Base-by-base conservation (phyloP, 768 basidiomycete species). In the Tylopilus sp. region DNA sequence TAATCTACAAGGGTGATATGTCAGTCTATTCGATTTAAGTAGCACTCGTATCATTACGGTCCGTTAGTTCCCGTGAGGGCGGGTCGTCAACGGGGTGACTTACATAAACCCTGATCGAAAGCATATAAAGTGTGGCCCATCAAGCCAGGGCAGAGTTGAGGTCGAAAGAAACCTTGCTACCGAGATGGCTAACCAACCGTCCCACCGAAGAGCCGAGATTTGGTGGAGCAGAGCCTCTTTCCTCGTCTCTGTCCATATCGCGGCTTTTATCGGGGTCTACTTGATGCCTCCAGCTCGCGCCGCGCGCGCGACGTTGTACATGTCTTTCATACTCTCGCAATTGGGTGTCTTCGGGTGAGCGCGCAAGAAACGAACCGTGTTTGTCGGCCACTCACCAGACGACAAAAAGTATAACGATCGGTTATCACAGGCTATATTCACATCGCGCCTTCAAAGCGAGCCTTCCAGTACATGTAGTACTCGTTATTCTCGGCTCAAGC, bases 381-480 rank as follows among this genome's bases (percentile, higher is more conserved):
- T n/a, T n/a, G n/a, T n/a, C n/a, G n/a, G 17, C 16, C 38, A 22
- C 55, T 55, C 46, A 55, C 52, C 38, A 31, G 17, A 6, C 16
- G n/a, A n/a, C 17, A 33, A 21, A 48, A 46, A 56, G 55, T 12
- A 41, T 55, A n/a, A 56, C 55, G 0, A 55, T 56, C 14, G 53
- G 55, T n/a, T 55, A 55, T 30, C 55, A 56, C n/a, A 56, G 55
- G 16, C 33, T 56, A 1, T 56, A 56, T 28, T 47, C 53, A 3
- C 55, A 56, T 8, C 53, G 55, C 5, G 16, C 53, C 11, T 56
- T 56, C 25, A 26, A 21, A 26, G 53, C 55, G 9, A 48, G 22
- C 34, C 12, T 48, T 37, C 21, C 24, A 16, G 53, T 56, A 19
- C 45, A 53, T 7, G 19, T 55, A 17, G 25, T 43, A 7, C 33